Evolutionary conservation across 331 rosid genomes (phyloP).

Genomic region (Pyrus hybrid): DNA sequence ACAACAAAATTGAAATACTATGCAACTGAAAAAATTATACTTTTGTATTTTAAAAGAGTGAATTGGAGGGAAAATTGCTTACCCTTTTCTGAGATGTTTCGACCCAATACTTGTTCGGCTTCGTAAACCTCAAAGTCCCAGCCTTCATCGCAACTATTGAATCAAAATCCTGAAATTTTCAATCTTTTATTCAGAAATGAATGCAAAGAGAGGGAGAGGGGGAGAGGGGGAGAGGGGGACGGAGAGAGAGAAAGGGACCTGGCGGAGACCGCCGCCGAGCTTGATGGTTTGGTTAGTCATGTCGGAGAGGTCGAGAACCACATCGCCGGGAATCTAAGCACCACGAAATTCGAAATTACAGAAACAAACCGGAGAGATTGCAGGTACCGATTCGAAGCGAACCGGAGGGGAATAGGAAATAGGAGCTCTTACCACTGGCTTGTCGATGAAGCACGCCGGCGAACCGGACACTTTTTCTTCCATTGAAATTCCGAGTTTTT

Average conservation of each 20-base stretch:
- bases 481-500: constrained; percentile 11
- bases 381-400: neutral
- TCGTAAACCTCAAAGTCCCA: constrained; percentile 68
- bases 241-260: constrained; percentile 26
- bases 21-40: neutral
- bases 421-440: constrained; percentile 46
- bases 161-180: constrained; percentile 57
- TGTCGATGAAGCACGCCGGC: constrained; percentile 37
- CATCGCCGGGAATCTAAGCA: constrained; percentile 76
- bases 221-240: neutral
- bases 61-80: neutral
- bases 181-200: neutral
- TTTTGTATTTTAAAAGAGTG: neutral
- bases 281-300: constrained; percentile 78
- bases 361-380: neutral
- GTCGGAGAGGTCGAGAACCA: constrained; percentile 64
- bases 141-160: constrained; percentile 65
- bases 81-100: constrained; percentile 91
- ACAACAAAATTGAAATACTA: neutral
- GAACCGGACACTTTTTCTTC: constrained; percentile 26
- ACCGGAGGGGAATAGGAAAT: neutral
- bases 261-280: constrained; percentile 89
- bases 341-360: neutral
- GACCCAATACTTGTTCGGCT: constrained; percentile 88
- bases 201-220: neutral